phyloP scores from a whole-genome alignment of 345 rosid species.

The Zanthoxylum bungeanum region DNA sequence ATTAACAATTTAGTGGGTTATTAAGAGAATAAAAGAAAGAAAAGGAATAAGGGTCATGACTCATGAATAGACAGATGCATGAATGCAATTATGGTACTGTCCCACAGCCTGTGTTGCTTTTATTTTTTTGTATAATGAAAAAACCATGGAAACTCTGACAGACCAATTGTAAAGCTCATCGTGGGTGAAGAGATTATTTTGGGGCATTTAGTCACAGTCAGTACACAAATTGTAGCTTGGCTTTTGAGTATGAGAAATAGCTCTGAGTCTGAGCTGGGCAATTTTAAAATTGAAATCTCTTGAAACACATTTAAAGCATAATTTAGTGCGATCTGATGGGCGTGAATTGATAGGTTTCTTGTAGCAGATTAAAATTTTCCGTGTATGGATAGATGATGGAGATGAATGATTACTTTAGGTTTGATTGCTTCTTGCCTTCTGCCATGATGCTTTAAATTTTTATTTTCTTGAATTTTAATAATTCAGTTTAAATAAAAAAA shows the following conservation, averaged over 20 bases:
- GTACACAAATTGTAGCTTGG: no score
- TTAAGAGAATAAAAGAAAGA: background rate
- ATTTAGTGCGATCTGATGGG: background rate
- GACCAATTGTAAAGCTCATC: conserved; percentile 9
- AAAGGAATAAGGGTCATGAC: background rate
- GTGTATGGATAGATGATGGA: background rate
- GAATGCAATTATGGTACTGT: background rate
- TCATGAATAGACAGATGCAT: background rate
- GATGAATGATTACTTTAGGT: no score
- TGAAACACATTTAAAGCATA: background rate
- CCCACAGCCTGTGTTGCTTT: background rate
- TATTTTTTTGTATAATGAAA: background rate
- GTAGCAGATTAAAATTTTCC: background rate
- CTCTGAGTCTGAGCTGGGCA: no score
- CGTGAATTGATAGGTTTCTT: background rate
- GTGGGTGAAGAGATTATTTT: conserved; percentile 13
- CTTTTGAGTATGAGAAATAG: no score
- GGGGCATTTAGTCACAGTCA: background rate
- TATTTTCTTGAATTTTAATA: no score
- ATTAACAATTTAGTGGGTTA: no score
- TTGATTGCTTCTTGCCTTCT: no score
- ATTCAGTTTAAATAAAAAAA: no score
- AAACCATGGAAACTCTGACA: background rate
- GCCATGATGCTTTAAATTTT: no score
- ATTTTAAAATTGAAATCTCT: background rate